phyloP scores from a whole-genome alignment of 2,329 filamentous ascomycete genomes.

The Fusarium metavorans region DNA sequence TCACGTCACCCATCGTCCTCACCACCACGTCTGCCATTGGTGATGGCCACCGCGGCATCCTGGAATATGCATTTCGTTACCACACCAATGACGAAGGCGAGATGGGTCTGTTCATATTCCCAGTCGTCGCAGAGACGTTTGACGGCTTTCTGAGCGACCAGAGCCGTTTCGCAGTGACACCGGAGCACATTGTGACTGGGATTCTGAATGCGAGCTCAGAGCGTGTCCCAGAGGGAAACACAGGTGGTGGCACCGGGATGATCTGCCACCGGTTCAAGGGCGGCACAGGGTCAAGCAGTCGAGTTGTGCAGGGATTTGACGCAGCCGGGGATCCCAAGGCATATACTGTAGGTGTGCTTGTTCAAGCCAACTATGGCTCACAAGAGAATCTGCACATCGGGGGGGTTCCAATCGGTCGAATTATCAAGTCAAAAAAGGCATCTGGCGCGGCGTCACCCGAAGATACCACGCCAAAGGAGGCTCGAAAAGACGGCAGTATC shows the following conservation, averaged over 20 bases:
- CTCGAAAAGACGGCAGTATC: slow-evolving; percentile 52
- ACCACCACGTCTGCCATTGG: slow-evolving; percentile 71
- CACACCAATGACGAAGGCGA: slow-evolving; percentile 56
- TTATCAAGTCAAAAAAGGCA: slow-evolving; percentile 53
- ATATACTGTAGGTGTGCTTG: slow-evolving; percentile 72
- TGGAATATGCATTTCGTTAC: slow-evolving; percentile 65
- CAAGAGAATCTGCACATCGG: slow-evolving; percentile 67
- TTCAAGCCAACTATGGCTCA: slow-evolving; percentile 75
- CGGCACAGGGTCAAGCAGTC: slow-evolving; percentile 72
- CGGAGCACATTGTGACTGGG: slow-evolving; percentile 65
- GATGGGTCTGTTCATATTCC: slow-evolving; percentile 66
- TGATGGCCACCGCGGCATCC: slow-evolving; percentile 68
- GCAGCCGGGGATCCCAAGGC: slow-evolving; percentile 47
- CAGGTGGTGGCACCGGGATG: slow-evolving; percentile 77
- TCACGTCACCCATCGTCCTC: slow-evolving; percentile 70
- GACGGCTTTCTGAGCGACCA: slow-evolving; percentile 72
- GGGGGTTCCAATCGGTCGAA: slow-evolving; percentile 71
- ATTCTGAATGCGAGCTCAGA: slow-evolving; percentile 64
- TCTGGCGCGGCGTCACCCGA: slow-evolving; percentile 47
- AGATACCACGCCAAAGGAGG: slow-evolving; percentile 36
- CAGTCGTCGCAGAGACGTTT: slow-evolving; percentile 72
- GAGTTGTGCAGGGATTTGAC: slow-evolving; percentile 63
- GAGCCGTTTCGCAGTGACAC: slow-evolving; percentile 64
- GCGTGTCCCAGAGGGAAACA: slow-evolving; percentile 70
- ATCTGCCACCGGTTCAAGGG: slow-evolving; percentile 75